Evolutionary conservation across 2,329 filamentous ascomycete genomes (phyloP), one percentile per base, ranked within the genome.

Genomic region (Amesomyces nigricolor): DNA sequence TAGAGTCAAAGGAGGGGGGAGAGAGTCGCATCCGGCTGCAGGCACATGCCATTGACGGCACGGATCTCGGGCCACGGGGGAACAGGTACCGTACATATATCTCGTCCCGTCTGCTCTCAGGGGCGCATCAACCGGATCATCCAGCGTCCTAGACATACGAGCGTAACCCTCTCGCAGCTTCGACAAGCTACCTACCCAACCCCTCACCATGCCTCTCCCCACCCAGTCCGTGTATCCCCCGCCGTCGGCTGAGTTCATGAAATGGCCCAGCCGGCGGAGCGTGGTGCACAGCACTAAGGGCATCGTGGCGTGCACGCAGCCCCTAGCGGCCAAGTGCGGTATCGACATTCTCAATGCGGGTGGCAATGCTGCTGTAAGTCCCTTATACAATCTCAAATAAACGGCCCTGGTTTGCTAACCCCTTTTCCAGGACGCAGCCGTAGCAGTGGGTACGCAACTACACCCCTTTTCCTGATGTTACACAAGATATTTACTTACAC

Each of bases 201-300:
- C 17, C 17, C 42, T 35, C 43, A 63, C 48, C 37, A 80, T 82
- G 79, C 73, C 78, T 37, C 73, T 77, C 53, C 68, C 74, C 2
- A 76, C 71, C 1, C 65, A 72, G 0, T 76, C 78, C 26, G 62
- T 81, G 10, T 79, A 74, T 63, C 73, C 74, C 58, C 70, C 73
- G 48, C 66, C 71, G 19, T 72, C 75, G 51, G 68, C 68, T 47
- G 72, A 75, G 54, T 85, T 89, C 65, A 74, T 78, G 58, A 79
- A 81, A 59, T 92, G 89, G 67, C 72, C 88, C 9, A 95, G 90
- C 64, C 83, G 92, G 39, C 79, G 94, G 60, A 96, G 92, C 64
- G 91, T 95, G 11, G 89, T 97, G 11, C 91, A 97, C 70, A 96
- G 90, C 70, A 91, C 88, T 5, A 87, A 91, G 66, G 92, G 91